These are phyloP conservation scores for Pigoraptor vietnamica DNA, from an alignment of 78 protist species.

Conservation along the genomic window DNA sequence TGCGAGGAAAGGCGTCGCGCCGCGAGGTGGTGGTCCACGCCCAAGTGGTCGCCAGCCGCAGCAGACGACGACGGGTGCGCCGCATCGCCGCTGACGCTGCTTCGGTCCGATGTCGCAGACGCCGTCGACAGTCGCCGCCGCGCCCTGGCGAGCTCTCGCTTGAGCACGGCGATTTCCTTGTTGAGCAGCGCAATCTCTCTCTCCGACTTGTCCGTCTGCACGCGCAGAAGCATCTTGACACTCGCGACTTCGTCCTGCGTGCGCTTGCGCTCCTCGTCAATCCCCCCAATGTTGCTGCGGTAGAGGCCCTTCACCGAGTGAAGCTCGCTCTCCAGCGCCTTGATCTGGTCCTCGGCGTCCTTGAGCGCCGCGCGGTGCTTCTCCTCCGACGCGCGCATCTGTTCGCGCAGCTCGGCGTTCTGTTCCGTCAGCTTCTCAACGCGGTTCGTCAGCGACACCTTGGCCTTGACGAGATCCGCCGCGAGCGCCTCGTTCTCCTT, in stretches of 20 bases:
- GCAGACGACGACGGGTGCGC: no score
- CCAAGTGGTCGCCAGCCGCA: no score
- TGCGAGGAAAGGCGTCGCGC: neutral
- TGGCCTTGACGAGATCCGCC: neutral
- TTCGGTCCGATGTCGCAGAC: neutral
- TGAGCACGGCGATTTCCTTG: neutral
- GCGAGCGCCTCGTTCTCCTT: neutral
- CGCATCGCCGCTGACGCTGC: no score
- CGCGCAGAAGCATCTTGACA: neutral
- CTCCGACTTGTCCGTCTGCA: neutral
- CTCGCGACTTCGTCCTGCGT: neutral
- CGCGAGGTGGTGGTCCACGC: neutral
- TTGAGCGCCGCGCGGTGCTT: neutral
- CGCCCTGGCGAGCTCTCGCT: neutral
- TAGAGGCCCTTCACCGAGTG: neutral
- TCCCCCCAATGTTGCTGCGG: neutral
- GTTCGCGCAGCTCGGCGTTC: neutral
- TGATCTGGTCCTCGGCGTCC: neutral
- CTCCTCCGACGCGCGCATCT: neutral
- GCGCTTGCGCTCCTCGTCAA: neutral
- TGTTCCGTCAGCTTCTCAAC: neutral
- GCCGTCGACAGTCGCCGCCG: neutral
- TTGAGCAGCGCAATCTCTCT: neutral
- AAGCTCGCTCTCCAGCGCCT: neutral
- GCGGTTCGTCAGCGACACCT: neutral